phyloP scores from a whole-genome alignment of 2,329 filamentous ascomycete genomes.

The Colletotrichum navitas region DNA sequence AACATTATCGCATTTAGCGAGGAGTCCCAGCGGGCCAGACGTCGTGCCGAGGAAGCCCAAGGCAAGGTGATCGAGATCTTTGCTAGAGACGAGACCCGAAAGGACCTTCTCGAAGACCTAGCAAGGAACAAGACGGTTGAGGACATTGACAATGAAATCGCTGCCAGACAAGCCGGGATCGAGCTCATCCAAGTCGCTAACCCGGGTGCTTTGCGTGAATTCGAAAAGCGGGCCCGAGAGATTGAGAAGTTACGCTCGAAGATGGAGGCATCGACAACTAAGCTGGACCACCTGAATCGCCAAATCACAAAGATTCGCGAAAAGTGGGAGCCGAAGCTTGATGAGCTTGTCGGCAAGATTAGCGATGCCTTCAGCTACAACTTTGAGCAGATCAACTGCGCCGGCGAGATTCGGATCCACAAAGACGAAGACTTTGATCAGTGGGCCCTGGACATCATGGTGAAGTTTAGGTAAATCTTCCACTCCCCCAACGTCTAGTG shows the following conservation, averaged over 20 bases:
- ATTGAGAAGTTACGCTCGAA: conserved; percentile 74
- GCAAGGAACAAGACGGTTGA: conserved; percentile 67
- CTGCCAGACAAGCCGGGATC: conserved; percentile 79
- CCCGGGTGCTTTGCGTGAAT: conserved; percentile 80
- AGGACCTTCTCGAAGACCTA: conserved; percentile 58
- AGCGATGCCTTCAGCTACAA: conserved; percentile 93
- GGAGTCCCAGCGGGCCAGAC: conserved; percentile 53
- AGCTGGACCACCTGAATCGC: conserved; percentile 66
- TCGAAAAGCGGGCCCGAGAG: conserved; percentile 76
- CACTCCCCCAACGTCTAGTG: not conserved
- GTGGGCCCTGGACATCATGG: conserved; percentile 94
- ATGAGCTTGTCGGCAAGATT: conserved; percentile 82
- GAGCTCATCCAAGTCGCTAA: conserved; percentile 85
- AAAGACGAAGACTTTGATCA: conserved; percentile 94
- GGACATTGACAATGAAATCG: conserved; percentile 79
- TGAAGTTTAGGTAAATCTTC: conserved; percentile 84
- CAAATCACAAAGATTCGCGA: conserved; percentile 76
- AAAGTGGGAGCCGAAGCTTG: conserved; percentile 87
- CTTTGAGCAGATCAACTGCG: conserved; percentile 93
- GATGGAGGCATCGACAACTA: conserved; percentile 66
- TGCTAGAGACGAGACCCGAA: conserved; percentile 53
- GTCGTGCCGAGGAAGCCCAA: conserved; percentile 52
- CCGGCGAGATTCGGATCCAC: conserved; percentile 87
- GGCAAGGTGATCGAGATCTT: conserved; percentile 57
- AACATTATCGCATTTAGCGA: conserved; percentile 56